phyloP scores from a whole-genome alignment of 2,329 filamentous ascomycete genomes.

The Talaromyces piceae region DNA sequence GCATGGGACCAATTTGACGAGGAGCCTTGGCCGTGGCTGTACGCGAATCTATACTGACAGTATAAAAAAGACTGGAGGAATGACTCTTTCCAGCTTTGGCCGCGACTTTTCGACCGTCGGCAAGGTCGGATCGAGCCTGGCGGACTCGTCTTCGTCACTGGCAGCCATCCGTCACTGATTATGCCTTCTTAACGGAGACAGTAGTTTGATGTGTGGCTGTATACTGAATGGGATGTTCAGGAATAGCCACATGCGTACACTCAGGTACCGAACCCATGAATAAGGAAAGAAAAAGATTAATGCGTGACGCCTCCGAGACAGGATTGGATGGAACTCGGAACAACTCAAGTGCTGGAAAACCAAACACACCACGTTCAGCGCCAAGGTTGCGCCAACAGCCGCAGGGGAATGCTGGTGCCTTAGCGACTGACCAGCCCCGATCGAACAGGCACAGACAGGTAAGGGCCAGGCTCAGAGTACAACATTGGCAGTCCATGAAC shows the following conservation, averaged over 20 bases:
- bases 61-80: conserved; percentile 81
- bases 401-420: too few relatives aligned
- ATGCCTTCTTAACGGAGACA: too few relatives aligned
- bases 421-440: not conserved
- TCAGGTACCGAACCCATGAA: too few relatives aligned
- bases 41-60: conserved; percentile 31
- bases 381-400: too few relatives aligned
- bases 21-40: conserved; percentile 16
- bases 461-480: not conserved
- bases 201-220: too few relatives aligned
- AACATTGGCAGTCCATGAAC: not conserved
- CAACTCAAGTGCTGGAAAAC: not conserved
- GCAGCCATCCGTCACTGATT: too few relatives aligned
- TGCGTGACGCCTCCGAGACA: too few relatives aligned
- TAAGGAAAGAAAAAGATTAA: not conserved
- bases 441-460: not conserved
- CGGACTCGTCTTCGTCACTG: conserved; percentile 1
- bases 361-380: not conserved
- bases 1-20: not conserved
- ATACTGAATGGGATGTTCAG: too few relatives aligned
- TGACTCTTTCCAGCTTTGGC: conserved; percentile 57
- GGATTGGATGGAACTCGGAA: too few relatives aligned
- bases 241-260: too few relatives aligned
- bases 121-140: conserved; percentile 45
- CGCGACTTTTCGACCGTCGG: conserved; percentile 71